Percentiles rank a stretch among this genome's conserved stretches.
phyloP scores from a whole-genome alignment of 108 stramenopile genomes.

The Fragilaria radians region DNA sequence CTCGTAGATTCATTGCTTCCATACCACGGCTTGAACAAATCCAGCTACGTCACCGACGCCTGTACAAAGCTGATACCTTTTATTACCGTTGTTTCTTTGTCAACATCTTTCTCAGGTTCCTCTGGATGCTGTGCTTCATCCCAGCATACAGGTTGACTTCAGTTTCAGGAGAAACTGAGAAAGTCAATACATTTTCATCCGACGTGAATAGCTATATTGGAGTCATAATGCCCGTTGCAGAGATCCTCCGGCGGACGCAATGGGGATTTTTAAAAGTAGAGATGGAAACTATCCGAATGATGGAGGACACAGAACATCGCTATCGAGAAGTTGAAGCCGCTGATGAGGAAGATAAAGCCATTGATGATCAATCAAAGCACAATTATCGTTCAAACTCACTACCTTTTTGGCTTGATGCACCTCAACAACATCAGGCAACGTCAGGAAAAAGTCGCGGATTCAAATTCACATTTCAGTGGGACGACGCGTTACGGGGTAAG shows the following conservation, averaged over 20 bases:
- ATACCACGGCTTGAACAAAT: constrained; percentile 49
- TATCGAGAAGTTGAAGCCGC: constrained; percentile 20
- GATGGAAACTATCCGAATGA: constrained; percentile 68
- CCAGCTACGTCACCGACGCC: constrained; percentile 52
- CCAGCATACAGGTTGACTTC: constrained; percentile 67
- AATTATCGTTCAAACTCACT: constrained; percentile 18
- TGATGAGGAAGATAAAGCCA: constrained; percentile 17
- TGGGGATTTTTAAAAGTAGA: constrained; percentile 85
- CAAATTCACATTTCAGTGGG: constrained; percentile 1
- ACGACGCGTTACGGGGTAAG: constrained; percentile 6
- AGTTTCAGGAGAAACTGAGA: constrained; percentile 37
- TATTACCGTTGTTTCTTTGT: constrained; percentile 68
- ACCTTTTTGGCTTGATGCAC: constrained; percentile 44
- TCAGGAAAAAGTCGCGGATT: constrained; percentile 10
- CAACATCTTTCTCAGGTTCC: constrained; percentile 52
- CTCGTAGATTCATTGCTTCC: constrained; percentile 20
- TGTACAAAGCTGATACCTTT: constrained; percentile 67
- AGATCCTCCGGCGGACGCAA: constrained; percentile 63
- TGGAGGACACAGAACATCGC: constrained; percentile 40
- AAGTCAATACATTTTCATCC: constrained; percentile 54
- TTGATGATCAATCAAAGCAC: constrained; percentile 14
- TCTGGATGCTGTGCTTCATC: constrained; percentile 83
- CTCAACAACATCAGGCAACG: constrained; percentile 39
- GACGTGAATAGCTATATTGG: constrained; percentile 62
- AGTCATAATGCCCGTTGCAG: constrained; percentile 57